phyloP scores from a whole-genome alignment of 257 asterid genomes.

The Sherardia arvensis region DNA sequence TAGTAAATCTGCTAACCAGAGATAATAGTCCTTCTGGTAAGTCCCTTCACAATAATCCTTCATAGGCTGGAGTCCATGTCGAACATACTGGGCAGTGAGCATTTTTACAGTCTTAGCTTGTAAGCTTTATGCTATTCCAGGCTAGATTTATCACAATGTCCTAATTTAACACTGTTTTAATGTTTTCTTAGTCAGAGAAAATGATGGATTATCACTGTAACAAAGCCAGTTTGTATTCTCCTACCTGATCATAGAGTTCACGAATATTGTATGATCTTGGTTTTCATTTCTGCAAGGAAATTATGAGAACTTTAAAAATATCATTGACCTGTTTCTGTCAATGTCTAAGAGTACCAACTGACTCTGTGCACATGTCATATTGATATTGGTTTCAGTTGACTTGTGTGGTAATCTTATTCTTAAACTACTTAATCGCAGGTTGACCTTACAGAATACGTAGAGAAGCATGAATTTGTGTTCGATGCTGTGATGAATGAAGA shows the following conservation, averaged over 20 bases:
- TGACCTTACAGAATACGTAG: conserved; percentile 80
- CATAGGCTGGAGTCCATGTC: background rate
- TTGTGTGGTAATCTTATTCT: background rate
- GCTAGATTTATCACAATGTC: background rate
- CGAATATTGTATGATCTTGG: background rate
- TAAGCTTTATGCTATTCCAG: background rate
- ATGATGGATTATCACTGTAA: background rate
- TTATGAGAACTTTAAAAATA: background rate
- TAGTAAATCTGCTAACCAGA: background rate
- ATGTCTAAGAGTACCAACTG: background rate
- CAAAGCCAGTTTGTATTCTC: background rate
- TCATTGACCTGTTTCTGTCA: too few species aligned
- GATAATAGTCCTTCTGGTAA: background rate
- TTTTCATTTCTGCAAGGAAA: background rate
- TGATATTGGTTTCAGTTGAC: background rate
- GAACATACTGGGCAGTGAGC: background rate
- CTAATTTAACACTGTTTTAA: background rate
- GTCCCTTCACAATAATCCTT: background rate
- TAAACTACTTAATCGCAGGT: conserved; percentile 33
- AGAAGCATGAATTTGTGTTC: conserved; percentile 84
- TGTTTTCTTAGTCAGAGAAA: background rate
- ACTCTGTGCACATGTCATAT: background rate
- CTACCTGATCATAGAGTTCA: background rate
- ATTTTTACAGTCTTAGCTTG: background rate
- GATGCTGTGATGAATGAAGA: conserved; percentile 88